These are phyloP conservation scores for Cynanchum wilfordii DNA, from an alignment of 257 asterid genomes.

Conservation along the genomic window DNA sequence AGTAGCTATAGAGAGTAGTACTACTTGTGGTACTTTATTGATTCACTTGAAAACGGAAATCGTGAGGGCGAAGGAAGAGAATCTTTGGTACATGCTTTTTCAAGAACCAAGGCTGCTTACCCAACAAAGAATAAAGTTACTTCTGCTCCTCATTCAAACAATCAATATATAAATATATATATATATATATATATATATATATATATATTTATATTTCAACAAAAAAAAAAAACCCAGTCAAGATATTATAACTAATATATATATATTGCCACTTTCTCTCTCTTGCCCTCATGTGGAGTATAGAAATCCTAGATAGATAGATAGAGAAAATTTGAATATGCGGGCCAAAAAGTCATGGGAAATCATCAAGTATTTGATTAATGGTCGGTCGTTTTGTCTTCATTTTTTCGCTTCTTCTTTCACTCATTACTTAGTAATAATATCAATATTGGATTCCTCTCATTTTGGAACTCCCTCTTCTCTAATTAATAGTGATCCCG, in stretches of 20 bases:
- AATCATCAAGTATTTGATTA: constrained; percentile 49
- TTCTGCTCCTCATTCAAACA: constrained; percentile 1
- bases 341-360: constrained; percentile 17
- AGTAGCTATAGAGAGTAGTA: neutral
- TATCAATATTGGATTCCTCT: no score
- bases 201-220: no score
- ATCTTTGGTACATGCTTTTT: constrained; percentile 45
- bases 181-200: no score
- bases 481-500: constrained; percentile 33
- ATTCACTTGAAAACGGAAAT: neutral
- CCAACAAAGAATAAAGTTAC: constrained; percentile 44
- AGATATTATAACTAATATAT: neutral
- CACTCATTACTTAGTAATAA: constrained; percentile 5
- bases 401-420: neutral
- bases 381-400: constrained; percentile 52
- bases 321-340: no score
- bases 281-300: no score
- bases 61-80: constrained; percentile 32
- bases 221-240: constrained; percentile 9
- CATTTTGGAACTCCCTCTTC: neutral
- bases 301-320: neutral
- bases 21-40: neutral
- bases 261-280: no score
- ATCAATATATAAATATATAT: neutral
- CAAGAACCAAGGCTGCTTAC: constrained; percentile 43